A percentile compares a stretch with the other conserved stretches of the same genome.
phyloP scores from a whole-genome alignment of 75 land plant species.

The Selaginella tamariscina region DNA sequence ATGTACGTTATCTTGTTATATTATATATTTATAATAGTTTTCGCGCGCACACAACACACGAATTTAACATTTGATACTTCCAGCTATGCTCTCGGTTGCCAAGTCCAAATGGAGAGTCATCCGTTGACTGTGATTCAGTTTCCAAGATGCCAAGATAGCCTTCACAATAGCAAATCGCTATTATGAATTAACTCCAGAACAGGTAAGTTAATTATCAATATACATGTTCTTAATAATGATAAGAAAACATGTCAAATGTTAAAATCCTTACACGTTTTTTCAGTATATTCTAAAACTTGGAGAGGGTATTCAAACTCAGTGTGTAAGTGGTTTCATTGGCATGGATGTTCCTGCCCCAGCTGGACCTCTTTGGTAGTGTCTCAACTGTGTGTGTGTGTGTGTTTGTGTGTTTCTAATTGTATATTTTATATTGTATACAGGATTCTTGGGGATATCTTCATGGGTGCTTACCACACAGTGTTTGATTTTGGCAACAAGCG shows the following conservation, averaged over 20 bases:
- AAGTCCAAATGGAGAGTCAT: conserved; percentile 4
- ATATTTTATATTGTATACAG: background rate
- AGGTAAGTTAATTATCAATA: background rate
- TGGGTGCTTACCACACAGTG: conserved; percentile 10
- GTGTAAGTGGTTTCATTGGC: conserved; percentile 9
- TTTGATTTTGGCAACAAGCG: conserved; percentile 13
- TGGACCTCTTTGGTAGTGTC: conserved; percentile 5
- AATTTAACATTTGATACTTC: background rate
- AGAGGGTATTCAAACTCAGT: background rate
- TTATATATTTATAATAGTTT: background rate
- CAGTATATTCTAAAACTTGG: conserved; percentile 8
- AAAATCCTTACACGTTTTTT: background rate
- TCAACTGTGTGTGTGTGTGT: background rate
- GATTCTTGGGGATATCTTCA: conserved; percentile 12
- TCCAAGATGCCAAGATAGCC: conserved; percentile 2
- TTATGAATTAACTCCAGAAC: conserved; percentile 1
- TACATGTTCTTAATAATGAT: background rate
- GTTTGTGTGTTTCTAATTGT: background rate
- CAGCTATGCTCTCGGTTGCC: conserved; percentile 7
- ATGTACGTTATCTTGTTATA: background rate
- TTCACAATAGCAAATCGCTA: background rate
- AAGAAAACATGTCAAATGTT: background rate
- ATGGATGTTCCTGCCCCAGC: conserved; percentile 9
- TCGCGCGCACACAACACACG: background rate
- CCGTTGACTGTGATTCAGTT: background rate